Evolutionary conservation across 2,329 filamentous ascomycete genomes (phyloP).

Genomic region (Microsporum canis): DNA sequence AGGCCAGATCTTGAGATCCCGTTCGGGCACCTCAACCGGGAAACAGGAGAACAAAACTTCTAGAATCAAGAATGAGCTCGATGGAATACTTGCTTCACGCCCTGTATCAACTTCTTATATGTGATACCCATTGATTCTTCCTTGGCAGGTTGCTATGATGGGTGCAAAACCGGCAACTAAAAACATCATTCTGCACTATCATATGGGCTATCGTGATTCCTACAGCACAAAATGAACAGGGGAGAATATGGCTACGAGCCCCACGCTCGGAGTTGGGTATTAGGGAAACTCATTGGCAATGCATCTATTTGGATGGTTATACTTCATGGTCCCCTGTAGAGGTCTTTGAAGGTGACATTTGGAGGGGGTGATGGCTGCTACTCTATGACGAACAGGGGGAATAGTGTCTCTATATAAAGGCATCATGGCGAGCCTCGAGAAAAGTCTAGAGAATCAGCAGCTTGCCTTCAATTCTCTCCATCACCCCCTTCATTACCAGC

Average conservation of each 20-base stretch:
- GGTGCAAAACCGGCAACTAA: not conserved
- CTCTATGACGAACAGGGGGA: not conserved
- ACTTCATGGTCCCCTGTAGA: not conserved
- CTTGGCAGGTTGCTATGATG: not conserved
- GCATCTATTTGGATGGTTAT: not conserved
- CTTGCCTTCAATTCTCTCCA: not conserved
- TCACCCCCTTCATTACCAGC: not conserved
- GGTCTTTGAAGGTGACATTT: not conserved
- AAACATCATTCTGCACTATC: not conserved
- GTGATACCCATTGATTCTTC: not conserved
- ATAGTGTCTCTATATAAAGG: not conserved
- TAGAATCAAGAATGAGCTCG: not conserved
- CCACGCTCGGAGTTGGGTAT: not conserved
- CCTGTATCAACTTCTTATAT: not conserved
- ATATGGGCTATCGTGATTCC: not conserved
- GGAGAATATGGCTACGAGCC: not conserved
- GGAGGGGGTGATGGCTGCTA: not conserved
- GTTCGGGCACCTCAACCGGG: not conserved
- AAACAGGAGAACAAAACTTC: not conserved
- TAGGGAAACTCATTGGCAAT: not conserved
- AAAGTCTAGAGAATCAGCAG: not conserved
- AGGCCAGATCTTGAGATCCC: not conserved
- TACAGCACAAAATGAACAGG: not conserved
- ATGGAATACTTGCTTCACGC: not conserved
- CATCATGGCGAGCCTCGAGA: not conserved